Percentiles rank a stretch among this genome's conserved stretches.
Conservation (phyloP, 139 green algal genomes). For the Chara braunii region DNA sequence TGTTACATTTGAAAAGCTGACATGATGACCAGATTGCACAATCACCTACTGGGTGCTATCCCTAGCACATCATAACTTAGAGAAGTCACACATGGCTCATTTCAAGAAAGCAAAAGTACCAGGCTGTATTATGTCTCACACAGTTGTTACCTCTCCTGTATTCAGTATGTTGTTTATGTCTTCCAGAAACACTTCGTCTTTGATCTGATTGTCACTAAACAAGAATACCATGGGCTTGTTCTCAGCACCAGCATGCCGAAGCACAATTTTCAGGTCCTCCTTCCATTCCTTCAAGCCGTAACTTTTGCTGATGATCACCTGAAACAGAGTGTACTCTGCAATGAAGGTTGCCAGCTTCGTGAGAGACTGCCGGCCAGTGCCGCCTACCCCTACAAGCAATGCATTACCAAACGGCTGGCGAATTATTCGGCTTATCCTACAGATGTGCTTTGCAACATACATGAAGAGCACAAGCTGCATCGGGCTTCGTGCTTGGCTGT, state of each 20-base stretch:
- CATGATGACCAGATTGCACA: too few species aligned
- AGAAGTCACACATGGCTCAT: too few species aligned
- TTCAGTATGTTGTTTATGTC: conserved; percentile 77
- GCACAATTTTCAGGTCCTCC: conserved; percentile 59
- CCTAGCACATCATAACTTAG: too few species aligned
- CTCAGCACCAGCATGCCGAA: conserved; percentile 56
- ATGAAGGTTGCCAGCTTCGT: conserved; percentile 59
- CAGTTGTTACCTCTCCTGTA: conserved; percentile 51
- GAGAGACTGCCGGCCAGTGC: conserved; percentile 51
- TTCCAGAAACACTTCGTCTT: conserved; percentile 64
- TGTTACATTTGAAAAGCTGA: too few species aligned
- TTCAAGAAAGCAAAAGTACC: too few species aligned
- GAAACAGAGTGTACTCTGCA: conserved; percentile 54
- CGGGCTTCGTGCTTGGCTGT: conserved; percentile 49
- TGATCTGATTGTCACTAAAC: conserved; percentile 71
- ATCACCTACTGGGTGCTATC: too few species aligned
- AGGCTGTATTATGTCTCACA: conserved; percentile 37
- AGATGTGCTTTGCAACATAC: conserved; percentile 67
- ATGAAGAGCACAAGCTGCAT: conserved; percentile 59
- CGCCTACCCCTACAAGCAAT: conserved; percentile 55
- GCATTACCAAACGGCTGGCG: conserved; percentile 64
- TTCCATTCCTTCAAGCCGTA: conserved; percentile 48
- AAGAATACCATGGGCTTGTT: conserved; percentile 60
- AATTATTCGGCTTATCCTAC: conserved; percentile 59
- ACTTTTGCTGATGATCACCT: conserved; percentile 45